Evolutionary conservation across 345 rosid species (phyloP), one percentile per base, ranked within the genome.

Genomic region (Lumnitzera littorea): DNA sequence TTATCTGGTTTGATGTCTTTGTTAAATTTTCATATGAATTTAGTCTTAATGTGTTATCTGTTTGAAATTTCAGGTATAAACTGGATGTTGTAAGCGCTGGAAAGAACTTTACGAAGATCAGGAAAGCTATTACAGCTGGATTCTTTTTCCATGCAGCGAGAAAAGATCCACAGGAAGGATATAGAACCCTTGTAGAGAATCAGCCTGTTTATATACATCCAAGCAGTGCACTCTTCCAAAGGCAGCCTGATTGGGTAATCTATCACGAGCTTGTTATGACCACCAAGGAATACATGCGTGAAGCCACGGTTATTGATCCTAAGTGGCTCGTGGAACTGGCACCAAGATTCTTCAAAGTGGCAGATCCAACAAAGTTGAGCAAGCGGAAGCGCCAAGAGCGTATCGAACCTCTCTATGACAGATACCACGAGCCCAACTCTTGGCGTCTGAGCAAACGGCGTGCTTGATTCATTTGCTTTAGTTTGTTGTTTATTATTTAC

Each of bases 211-310:
- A 89, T 64, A 84, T 92, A 51, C 98, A 92, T 51, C 96, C 96
- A 25, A 87, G 96, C 60, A 89, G 98, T 50, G 88, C 96, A 1
- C 84, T 92, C 76, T 92, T 83, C 68, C 96, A 87, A 74, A 82
- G 95, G 68, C 96, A 89, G 64, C 98, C 96, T 20, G 98, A 89
- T 24, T 89, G 98, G 98, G 94, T 87, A 55, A 89, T 89, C 50
- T 92, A 89, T 66, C 91, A 89, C 56, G 96, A 92, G 74, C 81
- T 89, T 24, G 98, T 89, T 54, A 89, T 89, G 96, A 89, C 96
- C 5, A 89, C 91, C 0, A 89, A 89, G 67, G 98, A 89, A 73
- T 92, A 89, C 74, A 85, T 87, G 96, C 81, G 87, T 17, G 91
- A 92, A 70, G 88, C 82, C n/a, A 89, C 96, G 0, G 91, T 87